A percentile compares a stretch with the other conserved stretches of the same genome.
Conservation (phyloP, 202 grass and related monocot species). For the Zizania palustris region DNA sequence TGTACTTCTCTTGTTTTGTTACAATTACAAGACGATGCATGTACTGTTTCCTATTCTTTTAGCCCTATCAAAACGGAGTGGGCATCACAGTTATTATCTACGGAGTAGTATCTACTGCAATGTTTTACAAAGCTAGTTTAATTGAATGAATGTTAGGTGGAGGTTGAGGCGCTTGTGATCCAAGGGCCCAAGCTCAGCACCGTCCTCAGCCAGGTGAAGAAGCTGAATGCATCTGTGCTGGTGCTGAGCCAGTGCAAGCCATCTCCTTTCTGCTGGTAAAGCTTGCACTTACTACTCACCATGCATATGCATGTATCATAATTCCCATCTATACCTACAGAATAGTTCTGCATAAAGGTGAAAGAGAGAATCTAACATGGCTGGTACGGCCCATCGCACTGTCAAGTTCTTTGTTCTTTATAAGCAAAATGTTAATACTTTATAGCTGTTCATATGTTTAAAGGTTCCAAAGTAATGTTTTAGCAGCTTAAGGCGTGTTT, state of each 20-base stretch:
- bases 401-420: constrained; percentile 15
- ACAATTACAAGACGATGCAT: constrained; percentile 39
- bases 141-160: constrained; percentile 63
- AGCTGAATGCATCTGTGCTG: constrained; percentile 87
- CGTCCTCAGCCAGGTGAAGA: constrained; percentile 90
- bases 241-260: constrained; percentile 86
- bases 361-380: no score
- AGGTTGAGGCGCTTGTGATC: constrained; percentile 88
- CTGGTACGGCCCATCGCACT: background rate
- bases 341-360: no score
- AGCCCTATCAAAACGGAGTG: constrained; percentile 33
- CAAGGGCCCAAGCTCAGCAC: constrained; percentile 77
- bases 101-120: background rate
- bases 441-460: background rate
- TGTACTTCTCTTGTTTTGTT: background rate
- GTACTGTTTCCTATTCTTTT: constrained; percentile 19
- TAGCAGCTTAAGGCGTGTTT: background rate
- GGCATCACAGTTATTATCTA: constrained; percentile 32
- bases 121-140: background rate
- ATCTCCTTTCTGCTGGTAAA: constrained; percentile 86
- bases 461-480: background rate
- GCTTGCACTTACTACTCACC: background rate
- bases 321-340: no score
- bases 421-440: background rate
- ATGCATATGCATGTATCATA: constrained; percentile 22